Conservation (phyloP, 768 basidiomycete genomes). For the Leccinum subtestaceum region DNA sequence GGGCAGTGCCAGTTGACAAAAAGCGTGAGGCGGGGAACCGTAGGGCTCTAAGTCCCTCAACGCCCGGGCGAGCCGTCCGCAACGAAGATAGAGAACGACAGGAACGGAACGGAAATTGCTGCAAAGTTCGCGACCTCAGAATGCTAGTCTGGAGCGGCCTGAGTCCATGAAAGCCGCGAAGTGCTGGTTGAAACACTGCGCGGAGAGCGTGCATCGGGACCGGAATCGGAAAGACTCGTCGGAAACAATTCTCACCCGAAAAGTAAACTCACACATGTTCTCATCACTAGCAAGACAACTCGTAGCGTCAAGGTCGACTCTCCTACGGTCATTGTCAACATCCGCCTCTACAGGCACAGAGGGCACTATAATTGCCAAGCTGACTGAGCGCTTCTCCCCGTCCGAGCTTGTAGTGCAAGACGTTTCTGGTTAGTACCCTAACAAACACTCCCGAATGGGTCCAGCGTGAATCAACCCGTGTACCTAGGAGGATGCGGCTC, state of each 20-base stretch:
- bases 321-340: slow-evolving; percentile 31
- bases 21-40: slow-evolving; percentile 34
- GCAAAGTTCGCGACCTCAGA: slow-evolving; percentile 11
- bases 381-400: slow-evolving; percentile 73
- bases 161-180: slow-evolving; percentile 8
- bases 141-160: slow-evolving; percentile 1
- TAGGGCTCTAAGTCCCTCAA: slow-evolving; percentile 1
- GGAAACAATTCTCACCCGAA: background rate
- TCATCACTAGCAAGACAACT: slow-evolving; percentile 36
- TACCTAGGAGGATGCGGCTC: slow-evolving; percentile 88
- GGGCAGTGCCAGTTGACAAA: slow-evolving; percentile 37
- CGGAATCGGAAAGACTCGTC: background rate
- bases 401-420: slow-evolving; percentile 85
- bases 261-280: slow-evolving; percentile 3
- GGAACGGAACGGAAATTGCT: background rate
- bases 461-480: slow-evolving; percentile 7
- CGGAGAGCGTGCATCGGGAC: slow-evolving; percentile 23
- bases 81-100: slow-evolving; percentile 8
- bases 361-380: slow-evolving; percentile 64
- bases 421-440: slow-evolving; percentile 76
- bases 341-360: slow-evolving; percentile 37
- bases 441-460: background rate
- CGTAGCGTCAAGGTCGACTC: slow-evolving; percentile 16
- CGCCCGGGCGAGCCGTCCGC: background rate
- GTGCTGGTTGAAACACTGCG: slow-evolving; percentile 16